phyloP scores from a whole-genome alignment of 179 eudicot genomes.

The Beta lomatogona region DNA sequence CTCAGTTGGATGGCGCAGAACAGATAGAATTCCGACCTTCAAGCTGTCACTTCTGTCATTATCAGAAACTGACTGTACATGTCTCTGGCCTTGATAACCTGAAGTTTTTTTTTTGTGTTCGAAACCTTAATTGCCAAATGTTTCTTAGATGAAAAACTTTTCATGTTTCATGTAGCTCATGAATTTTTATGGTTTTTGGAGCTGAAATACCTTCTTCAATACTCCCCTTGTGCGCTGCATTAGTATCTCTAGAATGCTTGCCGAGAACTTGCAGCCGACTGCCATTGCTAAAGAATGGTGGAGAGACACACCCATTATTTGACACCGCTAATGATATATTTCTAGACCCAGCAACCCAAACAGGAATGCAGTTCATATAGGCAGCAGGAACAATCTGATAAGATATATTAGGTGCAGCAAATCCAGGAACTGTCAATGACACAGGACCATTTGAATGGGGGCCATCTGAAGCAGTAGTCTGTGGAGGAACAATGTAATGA shows the following conservation, averaged over 20 bases:
- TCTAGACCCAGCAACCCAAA: constrained; percentile 38
- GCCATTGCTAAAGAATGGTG: constrained; percentile 18
- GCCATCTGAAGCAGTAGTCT: background rate
- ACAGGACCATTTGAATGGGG: constrained; percentile 10
- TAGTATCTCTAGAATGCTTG: constrained; percentile 32
- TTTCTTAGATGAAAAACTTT: background rate
- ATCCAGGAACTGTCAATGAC: constrained; percentile 16
- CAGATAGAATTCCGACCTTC: background rate
- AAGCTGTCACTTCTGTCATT: background rate
- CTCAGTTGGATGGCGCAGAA: background rate
- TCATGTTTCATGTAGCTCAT: constrained; percentile 21
- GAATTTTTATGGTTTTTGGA: constrained; percentile 24
- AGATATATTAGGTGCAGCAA: constrained; percentile 24
- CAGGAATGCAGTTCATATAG: constrained; percentile 38
- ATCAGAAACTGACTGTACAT: background rate
- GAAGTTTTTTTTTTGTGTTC: background rate
- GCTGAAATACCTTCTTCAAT: constrained; percentile 15
- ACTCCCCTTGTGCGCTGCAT: background rate
- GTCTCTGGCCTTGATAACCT: background rate
- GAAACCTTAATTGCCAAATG: too few relatives aligned
- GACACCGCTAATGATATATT: constrained; percentile 28
- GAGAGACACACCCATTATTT: constrained; percentile 25
- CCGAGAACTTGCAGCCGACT: constrained; percentile 32
- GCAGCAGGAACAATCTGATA: constrained; percentile 38
- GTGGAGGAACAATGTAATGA: constrained; percentile 21